Evolutionary conservation across 768 basidiomycete species (phyloP).

Genomic region (Suillus fuscotomentosus): DNA sequence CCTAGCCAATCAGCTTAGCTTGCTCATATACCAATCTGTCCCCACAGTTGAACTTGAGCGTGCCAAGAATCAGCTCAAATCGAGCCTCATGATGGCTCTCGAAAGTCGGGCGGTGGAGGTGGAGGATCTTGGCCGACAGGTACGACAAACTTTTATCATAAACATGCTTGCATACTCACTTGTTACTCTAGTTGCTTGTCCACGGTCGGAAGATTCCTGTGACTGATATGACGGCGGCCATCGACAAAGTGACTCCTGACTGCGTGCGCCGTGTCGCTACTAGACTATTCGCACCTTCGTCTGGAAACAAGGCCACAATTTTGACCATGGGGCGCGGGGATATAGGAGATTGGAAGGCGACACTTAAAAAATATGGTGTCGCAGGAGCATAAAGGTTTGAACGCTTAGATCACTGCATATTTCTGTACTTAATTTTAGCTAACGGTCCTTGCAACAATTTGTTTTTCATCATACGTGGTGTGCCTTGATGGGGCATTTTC

Average conservation of each 20-base stretch:
- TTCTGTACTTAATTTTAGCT: neutral
- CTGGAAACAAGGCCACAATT: slow-evolving; percentile 68
- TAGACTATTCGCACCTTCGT: slow-evolving; percentile 67
- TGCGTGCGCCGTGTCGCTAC: slow-evolving; percentile 76
- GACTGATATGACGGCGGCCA: slow-evolving; percentile 87
- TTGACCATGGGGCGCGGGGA: slow-evolving; percentile 85
- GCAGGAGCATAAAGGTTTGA: slow-evolving; percentile 26
- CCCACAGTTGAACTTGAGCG: slow-evolving; percentile 71
- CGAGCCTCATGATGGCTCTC: slow-evolving; percentile 90
- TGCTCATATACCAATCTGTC: slow-evolving; percentile 70
- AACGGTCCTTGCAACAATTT: neutral
- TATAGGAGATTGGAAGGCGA: slow-evolving; percentile 60
- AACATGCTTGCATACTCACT: slow-evolving; percentile 2
- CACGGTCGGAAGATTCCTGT: slow-evolving; percentile 84
- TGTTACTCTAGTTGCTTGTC: slow-evolving; percentile 62
- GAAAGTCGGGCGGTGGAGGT: slow-evolving; percentile 85
- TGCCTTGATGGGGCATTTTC: neutral
- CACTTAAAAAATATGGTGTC: slow-evolving; percentile 71
- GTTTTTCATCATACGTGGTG: neutral
- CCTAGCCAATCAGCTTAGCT: slow-evolving; percentile 83
- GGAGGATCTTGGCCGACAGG: slow-evolving; percentile 90
- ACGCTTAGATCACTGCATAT: neutral
- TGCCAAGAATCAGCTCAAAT: slow-evolving; percentile 95
- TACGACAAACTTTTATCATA: slow-evolving; percentile 23
- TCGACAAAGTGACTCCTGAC: slow-evolving; percentile 70